Base-by-base conservation (phyloP, 192 early-diverging fungal genomes). In the Lobulomyces angularis region DNA sequence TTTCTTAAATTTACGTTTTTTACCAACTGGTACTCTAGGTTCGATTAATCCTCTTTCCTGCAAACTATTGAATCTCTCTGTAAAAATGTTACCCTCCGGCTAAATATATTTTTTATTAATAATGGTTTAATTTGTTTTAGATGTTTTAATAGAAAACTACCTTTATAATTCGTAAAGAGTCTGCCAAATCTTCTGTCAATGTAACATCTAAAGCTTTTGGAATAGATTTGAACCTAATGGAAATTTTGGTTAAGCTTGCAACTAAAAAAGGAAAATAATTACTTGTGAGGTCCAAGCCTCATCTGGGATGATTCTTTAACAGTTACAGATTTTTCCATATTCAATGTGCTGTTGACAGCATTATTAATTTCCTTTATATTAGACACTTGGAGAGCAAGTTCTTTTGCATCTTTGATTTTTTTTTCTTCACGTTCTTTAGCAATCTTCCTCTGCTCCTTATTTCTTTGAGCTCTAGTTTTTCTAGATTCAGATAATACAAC, bases 81-180 rank as follows among this genome's bases (percentile, higher is more conserved):
- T 58, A 41, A 73, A 54, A 32, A 69, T 27, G 44, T 66, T 73
- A 14, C 65, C 70, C 50, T 73, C 70, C 2, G 70, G 70, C 43
- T 65, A 41, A 11, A 17, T 8, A 46, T 17, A n/a, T n/a, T n/a
- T n/a, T n/a, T n/a, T n/a, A n/a, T n/a, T n/a, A n/a, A n/a, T n/a
- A n/a, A n/a, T n/a, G n/a, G n/a, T n/a, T n/a, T n/a, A n/a, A n/a
- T n/a, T n/a, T n/a, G n/a, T n/a, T n/a, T n/a, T n/a, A n/a, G n/a
- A n/a, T n/a, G n/a, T n/a, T 7, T 11, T 38, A 38, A 11, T 41
- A 16, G 5, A 7, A 5, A 17, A 12, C 5, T 36, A 51, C 49
- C 46, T 54, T 60, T 14, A 73, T 51, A 36, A 47, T 56, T 12
- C 55, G 48, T 9, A 73, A 41, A 3, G 57, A 55, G 20, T 65